Evolutionary conservation across 2,329 filamentous ascomycete genomes (phyloP).

Genomic region (Whalleya microplaca): DNA sequence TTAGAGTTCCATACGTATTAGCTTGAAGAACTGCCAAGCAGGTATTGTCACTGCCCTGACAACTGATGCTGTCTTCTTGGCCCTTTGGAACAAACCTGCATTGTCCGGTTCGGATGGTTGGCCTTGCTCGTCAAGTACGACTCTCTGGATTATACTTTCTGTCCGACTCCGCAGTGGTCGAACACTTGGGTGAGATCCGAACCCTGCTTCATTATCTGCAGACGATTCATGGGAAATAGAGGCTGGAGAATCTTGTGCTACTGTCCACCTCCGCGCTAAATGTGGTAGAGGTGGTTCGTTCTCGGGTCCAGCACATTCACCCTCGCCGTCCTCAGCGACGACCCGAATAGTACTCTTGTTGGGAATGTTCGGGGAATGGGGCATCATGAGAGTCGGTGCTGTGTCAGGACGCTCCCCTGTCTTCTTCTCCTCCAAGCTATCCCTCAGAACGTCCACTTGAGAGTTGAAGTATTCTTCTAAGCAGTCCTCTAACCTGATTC

Average conservation of each 20-base stretch:
- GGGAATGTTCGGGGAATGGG: slow-evolving; percentile 27
- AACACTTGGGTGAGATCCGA: slow-evolving; percentile 19
- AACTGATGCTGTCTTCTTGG: slow-evolving; percentile 52
- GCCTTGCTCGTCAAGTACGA: slow-evolving; percentile 57
- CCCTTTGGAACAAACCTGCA: slow-evolving; percentile 47
- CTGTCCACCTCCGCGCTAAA: slow-evolving; percentile 42
- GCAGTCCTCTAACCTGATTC: slow-evolving; percentile 85
- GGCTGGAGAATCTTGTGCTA: slow-evolving; percentile 9
- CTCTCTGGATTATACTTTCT: slow-evolving; percentile 63
- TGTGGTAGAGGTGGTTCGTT: slow-evolving; percentile 33
- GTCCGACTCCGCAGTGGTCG: slow-evolving; percentile 44
- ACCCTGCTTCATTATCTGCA: slow-evolving; percentile 18
- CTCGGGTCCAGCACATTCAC: slow-evolving; percentile 26
- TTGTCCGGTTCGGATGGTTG: slow-evolving; percentile 48
- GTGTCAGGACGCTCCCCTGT: slow-evolving; percentile 39
- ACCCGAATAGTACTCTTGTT: slow-evolving; percentile 40
- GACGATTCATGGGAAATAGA: slow-evolving; percentile 8
- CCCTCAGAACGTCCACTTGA: slow-evolving; percentile 82
- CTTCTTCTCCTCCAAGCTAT: slow-evolving; percentile 59
- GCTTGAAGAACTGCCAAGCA: slow-evolving; percentile 95
- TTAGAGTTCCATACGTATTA: slow-evolving; percentile 69
- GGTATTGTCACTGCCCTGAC: slow-evolving; percentile 90
- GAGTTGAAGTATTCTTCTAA: slow-evolving; percentile 96
- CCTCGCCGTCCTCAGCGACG: slow-evolving; percentile 32
- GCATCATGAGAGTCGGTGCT: slow-evolving; percentile 36